Evolutionary conservation across 2,329 filamentous ascomycete species (phyloP).

Genomic region (Blastomyces percursus): DNA sequence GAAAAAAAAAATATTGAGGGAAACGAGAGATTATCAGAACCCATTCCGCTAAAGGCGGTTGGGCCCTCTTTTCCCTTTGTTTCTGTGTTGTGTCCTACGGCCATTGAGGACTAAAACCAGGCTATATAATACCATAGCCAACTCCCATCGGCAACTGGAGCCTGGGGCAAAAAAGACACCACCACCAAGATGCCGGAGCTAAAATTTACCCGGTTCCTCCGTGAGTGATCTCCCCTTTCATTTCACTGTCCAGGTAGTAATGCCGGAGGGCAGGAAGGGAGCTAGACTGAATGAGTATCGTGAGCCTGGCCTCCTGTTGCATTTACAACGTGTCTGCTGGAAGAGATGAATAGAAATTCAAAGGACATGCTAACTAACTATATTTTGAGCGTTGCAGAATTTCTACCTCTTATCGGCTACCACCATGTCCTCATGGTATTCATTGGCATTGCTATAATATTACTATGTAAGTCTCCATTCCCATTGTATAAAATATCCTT

Average conservation of each 20-base stretch:
- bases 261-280: neutral
- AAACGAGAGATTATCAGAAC: neutral
- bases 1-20: neutral
- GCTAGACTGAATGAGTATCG: neutral
- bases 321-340: neutral
- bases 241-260: neutral
- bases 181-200: slow-evolving; percentile 16
- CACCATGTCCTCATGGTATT: slow-evolving; percentile 94
- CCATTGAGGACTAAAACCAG: neutral
- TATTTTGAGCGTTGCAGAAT: slow-evolving; percentile 28
- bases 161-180: slow-evolving; percentile 1
- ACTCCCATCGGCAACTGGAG: neutral
- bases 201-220: slow-evolving; percentile 22
- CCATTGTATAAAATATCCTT: neutral
- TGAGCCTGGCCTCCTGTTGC: neutral
- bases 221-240: slow-evolving; percentile 17
- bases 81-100: neutral
- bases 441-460: slow-evolving; percentile 84
- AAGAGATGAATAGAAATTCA: neutral
- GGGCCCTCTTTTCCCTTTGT: neutral
- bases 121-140: neutral
- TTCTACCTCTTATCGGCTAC: slow-evolving; percentile 55
- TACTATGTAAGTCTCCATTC: slow-evolving; percentile 63
- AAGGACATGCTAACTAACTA: slow-evolving; percentile 1
- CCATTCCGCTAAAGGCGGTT: neutral